phyloP scores from a whole-genome alignment of 352 stramenopile genomes.

The Aphanomyces euteiches region DNA sequence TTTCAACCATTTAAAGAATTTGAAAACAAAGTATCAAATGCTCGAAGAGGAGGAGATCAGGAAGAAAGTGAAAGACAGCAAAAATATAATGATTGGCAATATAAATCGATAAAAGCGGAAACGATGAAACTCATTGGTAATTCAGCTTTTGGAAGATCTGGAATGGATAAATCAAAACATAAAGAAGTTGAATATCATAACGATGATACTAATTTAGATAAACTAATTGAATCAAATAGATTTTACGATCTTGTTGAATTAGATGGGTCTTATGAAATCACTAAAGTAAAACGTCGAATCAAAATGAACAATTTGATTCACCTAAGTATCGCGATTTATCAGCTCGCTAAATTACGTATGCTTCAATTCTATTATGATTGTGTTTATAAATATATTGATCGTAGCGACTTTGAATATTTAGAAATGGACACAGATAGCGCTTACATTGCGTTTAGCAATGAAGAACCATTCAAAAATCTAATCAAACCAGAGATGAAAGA shows the following conservation, averaged over 20 bases:
- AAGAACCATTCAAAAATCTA: slow-evolving; percentile 31
- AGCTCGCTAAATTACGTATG: slow-evolving; percentile 32
- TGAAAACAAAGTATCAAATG: slow-evolving; percentile 33
- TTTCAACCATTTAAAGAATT: slow-evolving; percentile 33
- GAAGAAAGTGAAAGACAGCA: slow-evolving; percentile 29
- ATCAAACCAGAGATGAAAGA: slow-evolving; percentile 32
- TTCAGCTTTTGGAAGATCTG: slow-evolving; percentile 25
- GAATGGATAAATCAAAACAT: slow-evolving; percentile 34
- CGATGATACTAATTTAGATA: neutral
- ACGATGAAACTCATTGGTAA: slow-evolving; percentile 34
- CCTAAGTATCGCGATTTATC: slow-evolving; percentile 33
- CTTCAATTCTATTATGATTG: slow-evolving; percentile 35
- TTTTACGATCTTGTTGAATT: slow-evolving; percentile 31
- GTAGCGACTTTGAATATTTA: slow-evolving; percentile 30
- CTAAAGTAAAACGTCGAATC: slow-evolving; percentile 22
- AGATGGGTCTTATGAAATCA: slow-evolving; percentile 26
- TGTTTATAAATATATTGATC: slow-evolving; percentile 33
- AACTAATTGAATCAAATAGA: slow-evolving; percentile 1
- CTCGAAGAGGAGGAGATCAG: slow-evolving; percentile 32
- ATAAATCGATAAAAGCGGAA: neutral
- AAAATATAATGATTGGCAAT: slow-evolving; percentile 24
- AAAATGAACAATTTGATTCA: slow-evolving; percentile 32
- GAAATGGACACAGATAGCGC: slow-evolving; percentile 34
- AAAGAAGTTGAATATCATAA: slow-evolving; percentile 29
- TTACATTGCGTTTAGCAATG: slow-evolving; percentile 32